phyloP scores from a whole-genome alignment of 805 yeast genomes.

The Zygosaccharomyces siamensis region DNA sequence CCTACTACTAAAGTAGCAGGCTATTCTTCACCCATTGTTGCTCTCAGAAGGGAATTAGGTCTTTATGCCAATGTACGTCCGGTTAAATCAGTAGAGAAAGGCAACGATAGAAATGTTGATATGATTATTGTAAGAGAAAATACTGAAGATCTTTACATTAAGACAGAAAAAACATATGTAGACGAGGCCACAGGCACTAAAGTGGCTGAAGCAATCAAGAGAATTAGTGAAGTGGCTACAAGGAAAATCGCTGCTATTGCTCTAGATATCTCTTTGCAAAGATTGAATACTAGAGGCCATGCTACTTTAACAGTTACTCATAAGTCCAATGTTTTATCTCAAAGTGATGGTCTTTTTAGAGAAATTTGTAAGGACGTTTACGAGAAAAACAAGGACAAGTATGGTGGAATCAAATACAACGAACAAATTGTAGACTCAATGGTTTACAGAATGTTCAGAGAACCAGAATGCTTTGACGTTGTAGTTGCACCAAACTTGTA shows the following conservation, averaged over 20 bases:
- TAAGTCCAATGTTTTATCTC: constrained; percentile 90
- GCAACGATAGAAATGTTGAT: constrained; percentile 79
- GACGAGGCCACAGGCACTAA: constrained; percentile 74
- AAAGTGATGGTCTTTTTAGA: constrained; percentile 92
- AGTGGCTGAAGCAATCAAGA: constrained; percentile 96
- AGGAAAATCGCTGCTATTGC: constrained; percentile 86
- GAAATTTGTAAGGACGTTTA: constrained; percentile 56
- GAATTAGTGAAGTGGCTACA: constrained; percentile 87
- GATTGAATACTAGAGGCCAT: constrained; percentile 67
- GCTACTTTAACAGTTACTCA: constrained; percentile 81
- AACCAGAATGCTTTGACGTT: constrained; percentile 95
- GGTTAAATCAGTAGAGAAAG: constrained; percentile 84
- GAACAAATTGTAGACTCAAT: constrained; percentile 98
- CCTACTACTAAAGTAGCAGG: constrained; percentile 93
- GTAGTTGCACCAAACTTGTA: constrained; percentile 98
- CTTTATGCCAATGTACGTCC: constrained; percentile 97
- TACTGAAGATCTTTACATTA: constrained; percentile 95
- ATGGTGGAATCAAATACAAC: constrained; percentile 59
- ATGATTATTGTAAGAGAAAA: constrained; percentile 98
- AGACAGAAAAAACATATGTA: constrained; percentile 73
- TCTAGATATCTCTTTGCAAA: constrained; percentile 84
- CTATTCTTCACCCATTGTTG: constrained; percentile 97
- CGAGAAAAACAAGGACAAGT: constrained; percentile 52
- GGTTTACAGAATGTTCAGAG: constrained; percentile 99
- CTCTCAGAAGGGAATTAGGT: constrained; percentile 93